Evolutionary conservation across 352 stramenopile genomes (phyloP).

Genomic region (Phytophthora litchii): DNA sequence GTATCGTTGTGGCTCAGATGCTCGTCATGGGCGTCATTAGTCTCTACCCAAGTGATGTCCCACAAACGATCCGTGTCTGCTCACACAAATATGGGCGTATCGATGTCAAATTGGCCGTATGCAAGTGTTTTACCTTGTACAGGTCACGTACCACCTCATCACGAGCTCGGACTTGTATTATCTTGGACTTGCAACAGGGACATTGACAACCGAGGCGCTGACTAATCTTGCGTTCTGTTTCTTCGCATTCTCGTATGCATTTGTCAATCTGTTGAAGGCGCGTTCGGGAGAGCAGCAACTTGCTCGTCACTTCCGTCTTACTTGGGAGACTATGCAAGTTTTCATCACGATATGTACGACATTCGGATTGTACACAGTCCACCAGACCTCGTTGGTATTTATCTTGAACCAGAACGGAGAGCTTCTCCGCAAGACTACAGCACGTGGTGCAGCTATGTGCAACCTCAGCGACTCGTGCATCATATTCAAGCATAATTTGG

Average conservation of each 20-base stretch:
- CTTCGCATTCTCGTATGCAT: conserved; percentile 25
- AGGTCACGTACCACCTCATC: conserved; percentile 31
- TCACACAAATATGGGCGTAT: conserved; percentile 32
- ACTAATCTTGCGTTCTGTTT: conserved; percentile 13
- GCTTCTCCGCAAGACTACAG: conserved; percentile 22
- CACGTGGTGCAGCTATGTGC: conserved; percentile 11
- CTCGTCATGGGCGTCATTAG: conserved; percentile 29
- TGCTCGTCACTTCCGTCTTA: conserved; percentile 12
- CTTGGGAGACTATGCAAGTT: conserved; percentile 24
- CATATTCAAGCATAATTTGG: conserved; percentile 22
- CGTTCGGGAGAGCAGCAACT: conserved; percentile 20
- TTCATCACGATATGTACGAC: conserved; percentile 3
- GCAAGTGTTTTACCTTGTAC: conserved; percentile 21
- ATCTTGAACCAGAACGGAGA: conserved; percentile 21
- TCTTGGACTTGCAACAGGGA: conserved; percentile 20
- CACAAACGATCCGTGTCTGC: conserved; percentile 26
- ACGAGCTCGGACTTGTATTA: conserved; percentile 27
- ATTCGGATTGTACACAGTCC: not conserved
- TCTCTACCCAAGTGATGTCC: conserved; percentile 30
- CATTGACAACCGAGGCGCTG: conserved; percentile 15
- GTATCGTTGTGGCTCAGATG: conserved; percentile 24
- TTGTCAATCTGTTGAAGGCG: conserved; percentile 19
- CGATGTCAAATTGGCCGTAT: conserved; percentile 21
- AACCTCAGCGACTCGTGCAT: conserved; percentile 25
- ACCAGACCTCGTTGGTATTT: conserved; percentile 9